Conservation (phyloP, 1,139 yeast genomes). For the Williopsis jadinii region DNA sequence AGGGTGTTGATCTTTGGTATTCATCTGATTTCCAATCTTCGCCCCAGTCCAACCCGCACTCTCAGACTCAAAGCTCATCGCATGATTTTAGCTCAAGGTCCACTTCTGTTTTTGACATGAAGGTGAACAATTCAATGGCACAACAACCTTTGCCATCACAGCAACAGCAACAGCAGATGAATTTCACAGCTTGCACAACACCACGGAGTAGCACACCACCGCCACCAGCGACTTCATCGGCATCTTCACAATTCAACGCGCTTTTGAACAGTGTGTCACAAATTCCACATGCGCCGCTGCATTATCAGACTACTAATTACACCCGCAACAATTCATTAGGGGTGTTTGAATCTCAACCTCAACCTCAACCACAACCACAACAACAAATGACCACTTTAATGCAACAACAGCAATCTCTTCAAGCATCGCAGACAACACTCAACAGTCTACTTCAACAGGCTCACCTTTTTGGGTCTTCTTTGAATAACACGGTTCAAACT, state of each 20-base stretch:
- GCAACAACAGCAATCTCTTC: no score
- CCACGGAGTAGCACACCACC: neutral
- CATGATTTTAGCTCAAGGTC: neutral
- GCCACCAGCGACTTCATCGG: neutral
- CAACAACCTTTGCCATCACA: constrained; percentile 3
- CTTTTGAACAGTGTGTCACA: neutral
- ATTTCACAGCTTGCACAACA: neutral
- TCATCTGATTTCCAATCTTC: constrained; percentile 4
- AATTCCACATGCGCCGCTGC: neutral
- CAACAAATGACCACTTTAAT: constrained; percentile 2
- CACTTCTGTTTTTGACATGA: constrained; percentile 9
- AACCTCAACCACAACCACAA: neutral
- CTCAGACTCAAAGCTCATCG: constrained; percentile 1
- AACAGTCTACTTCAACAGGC: neutral
- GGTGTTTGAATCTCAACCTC: neutral
- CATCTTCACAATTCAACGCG: neutral
- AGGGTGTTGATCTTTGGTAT: constrained; percentile 11
- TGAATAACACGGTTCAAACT: no score
- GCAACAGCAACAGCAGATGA: constrained; percentile 2
- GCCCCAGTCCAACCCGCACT: constrained; percentile 1
- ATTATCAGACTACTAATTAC: no score
- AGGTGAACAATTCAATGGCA: constrained; percentile 1
- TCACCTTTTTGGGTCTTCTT: no score
- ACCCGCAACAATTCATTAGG: no score
- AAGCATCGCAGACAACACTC: neutral